Base-by-base conservation (phyloP, 208 protist genomes). In the Vickermania spadyakhi region DNA sequence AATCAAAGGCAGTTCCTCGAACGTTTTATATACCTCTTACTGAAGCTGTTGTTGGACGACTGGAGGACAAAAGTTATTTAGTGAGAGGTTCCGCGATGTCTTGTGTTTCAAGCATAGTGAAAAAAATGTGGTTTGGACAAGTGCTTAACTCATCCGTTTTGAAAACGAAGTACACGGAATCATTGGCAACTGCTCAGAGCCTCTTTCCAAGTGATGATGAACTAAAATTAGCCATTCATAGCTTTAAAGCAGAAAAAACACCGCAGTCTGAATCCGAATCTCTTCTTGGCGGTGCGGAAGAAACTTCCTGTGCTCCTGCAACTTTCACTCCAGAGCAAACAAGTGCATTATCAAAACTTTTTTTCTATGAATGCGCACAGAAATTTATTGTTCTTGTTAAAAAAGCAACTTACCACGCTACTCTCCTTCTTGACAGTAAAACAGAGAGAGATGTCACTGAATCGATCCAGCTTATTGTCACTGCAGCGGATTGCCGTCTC, bases 381-480 rank as follows among this genome's bases (percentile, higher is more conserved):
- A 62, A 60, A 2, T 95, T 95, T 72, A 67, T 80, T 18, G 62
- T 68, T 36, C 68, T 89, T n/a, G 79, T 89, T 25, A 73, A 79
- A 26, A 78, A 75, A 28, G 77, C 84, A 13, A 72, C 92, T 31
- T 45, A 60, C 11, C 81, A 91, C 65, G 81, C 84, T 5, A 78
- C 68, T 25, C 57, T 65, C 2, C 65, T 95, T 56, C 63, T 95
- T 5, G 85, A 92, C 70, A 93, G 85, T 60, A 76, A 62, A n/a
- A 95, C 84, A 28, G 84, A 93, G 60, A 69, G 85, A 2, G 85
- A 95, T 68, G 81, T 84, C n/a, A 77, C 92, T 26, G 88, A 95
- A 66, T 68, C 88, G 7, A 92, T 95, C 57, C 86, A 86, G 62
- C 71, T 95, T 23, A 79, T 95, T 58, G 82, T 95, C 22, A 73